Evolutionary conservation across 176 grass and related monocot genomes (phyloP).

Genomic region (Metroxylon sagu): DNA sequence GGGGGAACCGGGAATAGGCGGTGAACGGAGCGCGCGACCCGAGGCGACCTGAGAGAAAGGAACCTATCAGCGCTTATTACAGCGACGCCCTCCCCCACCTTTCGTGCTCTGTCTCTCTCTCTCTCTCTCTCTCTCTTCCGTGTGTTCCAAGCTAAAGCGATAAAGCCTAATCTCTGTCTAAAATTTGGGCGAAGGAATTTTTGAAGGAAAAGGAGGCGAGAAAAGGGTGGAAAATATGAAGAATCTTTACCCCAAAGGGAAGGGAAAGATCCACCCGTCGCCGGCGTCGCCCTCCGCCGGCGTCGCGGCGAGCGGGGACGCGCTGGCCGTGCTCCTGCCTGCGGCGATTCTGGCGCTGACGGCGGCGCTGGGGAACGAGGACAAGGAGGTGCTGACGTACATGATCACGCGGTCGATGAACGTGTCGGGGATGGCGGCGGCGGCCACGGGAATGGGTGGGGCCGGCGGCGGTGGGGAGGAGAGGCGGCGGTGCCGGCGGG

Average conservation of each 20-base stretch:
- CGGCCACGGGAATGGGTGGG: background rate
- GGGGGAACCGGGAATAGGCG: no score
- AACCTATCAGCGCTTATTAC: no score
- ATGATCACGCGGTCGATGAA: constrained; percentile 30
- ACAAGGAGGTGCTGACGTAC: constrained; percentile 51
- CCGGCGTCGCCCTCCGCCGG: background rate
- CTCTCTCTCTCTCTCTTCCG: no score
- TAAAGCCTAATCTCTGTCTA: no score
- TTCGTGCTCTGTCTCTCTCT: no score
- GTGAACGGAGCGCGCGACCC: no score
- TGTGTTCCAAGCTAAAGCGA: no score
- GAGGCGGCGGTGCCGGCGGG: background rate
- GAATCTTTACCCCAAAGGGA: constrained; percentile 31
- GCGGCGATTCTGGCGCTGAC: constrained; percentile 34
- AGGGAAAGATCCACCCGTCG: constrained; percentile 49
- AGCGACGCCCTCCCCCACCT: no score
- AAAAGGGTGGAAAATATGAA: constrained; percentile 19
- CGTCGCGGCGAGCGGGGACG: background rate
- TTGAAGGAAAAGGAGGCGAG: background rate
- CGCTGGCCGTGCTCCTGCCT: constrained; percentile 32
- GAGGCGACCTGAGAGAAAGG: no score
- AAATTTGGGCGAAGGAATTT: no score
- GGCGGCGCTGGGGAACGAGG: constrained; percentile 31
- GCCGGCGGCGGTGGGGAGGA: background rate
- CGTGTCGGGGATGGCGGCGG: background rate